Evolutionary conservation across 441 rosid genomes (phyloP).

Genomic region (Erysimum pusillum): DNA sequence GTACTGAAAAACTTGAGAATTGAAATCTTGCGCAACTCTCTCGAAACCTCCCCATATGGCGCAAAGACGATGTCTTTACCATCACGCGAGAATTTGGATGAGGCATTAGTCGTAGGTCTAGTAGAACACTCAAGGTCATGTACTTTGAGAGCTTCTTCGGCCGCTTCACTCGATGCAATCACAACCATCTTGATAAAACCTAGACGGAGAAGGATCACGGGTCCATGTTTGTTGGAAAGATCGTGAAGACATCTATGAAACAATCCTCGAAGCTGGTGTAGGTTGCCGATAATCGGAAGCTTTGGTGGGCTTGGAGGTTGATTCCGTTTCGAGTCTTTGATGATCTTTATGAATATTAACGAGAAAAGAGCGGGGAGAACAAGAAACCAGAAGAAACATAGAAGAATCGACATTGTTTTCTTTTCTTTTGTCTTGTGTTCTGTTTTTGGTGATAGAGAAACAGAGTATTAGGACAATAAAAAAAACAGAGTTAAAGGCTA

Average conservation of each 20-base stretch:
- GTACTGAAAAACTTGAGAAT: slow-evolving; percentile 52
- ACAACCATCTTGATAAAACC: slow-evolving; percentile 45
- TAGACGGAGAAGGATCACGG: slow-evolving; percentile 52
- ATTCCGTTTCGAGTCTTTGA: slow-evolving; percentile 5
- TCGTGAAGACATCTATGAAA: slow-evolving; percentile 47
- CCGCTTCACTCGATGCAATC: slow-evolving; percentile 55
- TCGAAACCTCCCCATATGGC: slow-evolving; percentile 52
- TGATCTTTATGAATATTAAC: slow-evolving; percentile 5
- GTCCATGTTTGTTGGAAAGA: slow-evolving; percentile 57
- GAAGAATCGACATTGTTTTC: slow-evolving; percentile 30
- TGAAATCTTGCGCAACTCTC: slow-evolving; percentile 51
- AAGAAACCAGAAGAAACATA: not conserved
- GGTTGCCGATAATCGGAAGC: slow-evolving; percentile 61
- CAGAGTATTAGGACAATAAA: not conserved
- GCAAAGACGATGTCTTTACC: slow-evolving; percentile 51
- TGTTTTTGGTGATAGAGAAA: not conserved
- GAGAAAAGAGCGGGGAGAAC: not conserved
- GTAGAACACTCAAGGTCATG: slow-evolving; percentile 60
- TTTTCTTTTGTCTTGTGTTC: slow-evolving; percentile 9
- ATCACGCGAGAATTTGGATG: slow-evolving; percentile 42
- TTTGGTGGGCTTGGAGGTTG: slow-evolving; percentile 59
- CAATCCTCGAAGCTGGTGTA: slow-evolving; percentile 51
- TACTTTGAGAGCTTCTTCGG: slow-evolving; percentile 52
- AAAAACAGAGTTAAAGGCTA: not conserved
- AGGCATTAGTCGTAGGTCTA: slow-evolving; percentile 47